Percentiles rank a stretch among this genome's conserved stretches.
These are phyloP conservation scores for Leavenworthia alabamica DNA, from an alignment of 345 rosid genomes.

Conservation along the genomic window DNA sequence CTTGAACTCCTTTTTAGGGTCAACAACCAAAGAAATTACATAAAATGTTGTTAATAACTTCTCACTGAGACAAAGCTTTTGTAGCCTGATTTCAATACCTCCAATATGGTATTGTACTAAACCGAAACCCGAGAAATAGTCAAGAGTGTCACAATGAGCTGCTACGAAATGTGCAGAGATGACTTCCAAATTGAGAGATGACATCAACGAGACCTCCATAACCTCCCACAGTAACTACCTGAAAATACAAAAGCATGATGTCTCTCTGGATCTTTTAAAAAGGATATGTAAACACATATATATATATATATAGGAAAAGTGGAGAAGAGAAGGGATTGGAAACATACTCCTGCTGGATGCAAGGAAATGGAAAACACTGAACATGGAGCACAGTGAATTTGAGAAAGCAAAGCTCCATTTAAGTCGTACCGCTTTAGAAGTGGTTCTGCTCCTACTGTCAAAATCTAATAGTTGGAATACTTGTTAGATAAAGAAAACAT, in stretches of 20 bases:
- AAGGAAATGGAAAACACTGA: conserved; percentile 73
- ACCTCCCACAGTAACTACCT: conserved; percentile 84
- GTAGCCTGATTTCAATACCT: neutral
- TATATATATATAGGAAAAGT: neutral
- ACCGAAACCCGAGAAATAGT: neutral
- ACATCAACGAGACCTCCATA: conserved; percentile 87
- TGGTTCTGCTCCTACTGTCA: conserved; percentile 86
- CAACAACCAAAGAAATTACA: neutral
- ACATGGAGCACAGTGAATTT: conserved; percentile 75
- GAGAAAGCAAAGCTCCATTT: conserved; percentile 64
- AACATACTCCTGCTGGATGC: conserved; percentile 70
- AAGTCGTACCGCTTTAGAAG: conserved; percentile 63
- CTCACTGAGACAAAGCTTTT: neutral
- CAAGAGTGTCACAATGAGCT: conserved; percentile 28
- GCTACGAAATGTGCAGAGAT: conserved; percentile 78
- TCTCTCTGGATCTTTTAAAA: too few species aligned
- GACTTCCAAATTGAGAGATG: conserved; percentile 89
- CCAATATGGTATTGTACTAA: neutral
- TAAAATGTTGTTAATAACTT: neutral
- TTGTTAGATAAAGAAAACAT: conserved; percentile 11
- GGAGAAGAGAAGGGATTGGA: neutral
- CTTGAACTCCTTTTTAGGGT: neutral
- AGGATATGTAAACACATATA: neutral
- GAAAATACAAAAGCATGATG: conserved; percentile 18
- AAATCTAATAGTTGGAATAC: conserved; percentile 44